phyloP scores from a whole-genome alignment of 2,329 filamentous ascomycete genomes.

The Trematosphaeria pertusa region DNA sequence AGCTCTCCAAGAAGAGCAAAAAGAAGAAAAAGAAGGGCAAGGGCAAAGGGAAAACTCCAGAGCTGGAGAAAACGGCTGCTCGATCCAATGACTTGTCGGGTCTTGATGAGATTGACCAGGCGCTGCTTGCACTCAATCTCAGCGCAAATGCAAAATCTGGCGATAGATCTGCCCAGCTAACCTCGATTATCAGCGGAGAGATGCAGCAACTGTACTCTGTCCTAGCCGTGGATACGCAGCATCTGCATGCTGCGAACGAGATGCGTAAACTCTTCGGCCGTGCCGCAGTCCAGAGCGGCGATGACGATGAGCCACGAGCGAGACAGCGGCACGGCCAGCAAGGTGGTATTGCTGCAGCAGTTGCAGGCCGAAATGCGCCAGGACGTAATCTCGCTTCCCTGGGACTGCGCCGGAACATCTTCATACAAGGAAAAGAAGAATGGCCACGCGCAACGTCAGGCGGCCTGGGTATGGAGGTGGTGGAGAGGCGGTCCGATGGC shows the following conservation, averaged over 20 bases:
- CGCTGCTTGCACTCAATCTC: constrained; percentile 64
- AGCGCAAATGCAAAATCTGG: constrained; percentile 23
- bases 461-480: constrained; percentile 81
- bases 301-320: constrained; percentile 59
- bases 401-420: constrained; percentile 77
- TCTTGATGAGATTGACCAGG: constrained; percentile 71
- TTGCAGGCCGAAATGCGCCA: constrained; percentile 63
- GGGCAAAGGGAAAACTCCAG: constrained; percentile 55
- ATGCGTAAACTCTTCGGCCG: constrained; percentile 80
- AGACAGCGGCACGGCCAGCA: constrained; percentile 64
- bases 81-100: constrained; percentile 33
- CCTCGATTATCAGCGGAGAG: constrained; percentile 42
- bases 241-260: constrained; percentile 87
- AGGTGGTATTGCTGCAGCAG: constrained; percentile 64
- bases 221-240: constrained; percentile 70
- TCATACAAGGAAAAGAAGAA: constrained; percentile 84
- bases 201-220: constrained; percentile 60
- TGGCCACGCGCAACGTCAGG: constrained; percentile 83
- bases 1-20: constrained; percentile 53
- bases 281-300: constrained; percentile 64
- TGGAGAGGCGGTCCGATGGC: constrained; percentile 62
- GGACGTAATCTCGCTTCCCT: constrained; percentile 73
- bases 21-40: constrained; percentile 70
- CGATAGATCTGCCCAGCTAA: constrained; percentile 27
- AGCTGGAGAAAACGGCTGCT: constrained; percentile 20